phyloP scores from a whole-genome alignment of 345 rosid genomes.

The Linum lewisii region DNA sequence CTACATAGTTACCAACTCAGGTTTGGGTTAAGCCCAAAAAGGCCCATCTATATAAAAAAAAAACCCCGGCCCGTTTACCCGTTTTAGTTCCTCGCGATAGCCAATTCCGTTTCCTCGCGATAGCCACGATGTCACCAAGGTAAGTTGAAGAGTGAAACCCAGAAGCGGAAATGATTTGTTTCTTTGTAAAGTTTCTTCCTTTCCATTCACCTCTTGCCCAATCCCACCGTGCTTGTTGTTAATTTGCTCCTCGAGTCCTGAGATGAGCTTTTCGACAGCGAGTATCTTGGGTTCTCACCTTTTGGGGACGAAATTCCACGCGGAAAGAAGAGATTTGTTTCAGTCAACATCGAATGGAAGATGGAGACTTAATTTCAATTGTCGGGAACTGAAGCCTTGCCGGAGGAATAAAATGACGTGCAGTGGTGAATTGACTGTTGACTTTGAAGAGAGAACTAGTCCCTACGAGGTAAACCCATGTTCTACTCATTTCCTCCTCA shows the following conservation, averaged over 20 bases:
- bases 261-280: slow-evolving; percentile 40
- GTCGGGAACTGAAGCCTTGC: slow-evolving; percentile 14
- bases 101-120: too few species aligned
- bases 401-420: slow-evolving; percentile 22
- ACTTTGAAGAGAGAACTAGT: slow-evolving; percentile 60
- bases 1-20: not conserved
- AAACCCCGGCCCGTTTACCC: too few species aligned
- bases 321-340: slow-evolving; percentile 19
- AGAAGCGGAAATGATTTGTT: not conserved
- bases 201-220: not conserved
- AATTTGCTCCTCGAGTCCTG: not conserved
- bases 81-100: too few species aligned
- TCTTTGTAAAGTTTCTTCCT: not conserved
- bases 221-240: not conserved
- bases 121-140: slow-evolving; percentile 7
- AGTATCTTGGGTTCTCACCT: slow-evolving; percentile 29
- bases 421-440: slow-evolving; percentile 29
- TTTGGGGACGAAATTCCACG: slow-evolving; percentile 16
- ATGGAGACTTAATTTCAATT: slow-evolving; percentile 17
- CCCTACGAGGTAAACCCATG: slow-evolving; percentile 48
- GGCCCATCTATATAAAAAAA: too few species aligned
- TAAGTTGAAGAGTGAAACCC: not conserved
- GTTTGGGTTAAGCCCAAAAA: too few species aligned
- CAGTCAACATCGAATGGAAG: slow-evolving; percentile 20
- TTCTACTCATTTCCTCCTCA: not conserved